Percentiles rank a stretch among this genome's conserved stretches.
phyloP scores from a whole-genome alignment of 2,329 filamentous ascomycete genomes.

The Aphanoascus verrucosus region DNA sequence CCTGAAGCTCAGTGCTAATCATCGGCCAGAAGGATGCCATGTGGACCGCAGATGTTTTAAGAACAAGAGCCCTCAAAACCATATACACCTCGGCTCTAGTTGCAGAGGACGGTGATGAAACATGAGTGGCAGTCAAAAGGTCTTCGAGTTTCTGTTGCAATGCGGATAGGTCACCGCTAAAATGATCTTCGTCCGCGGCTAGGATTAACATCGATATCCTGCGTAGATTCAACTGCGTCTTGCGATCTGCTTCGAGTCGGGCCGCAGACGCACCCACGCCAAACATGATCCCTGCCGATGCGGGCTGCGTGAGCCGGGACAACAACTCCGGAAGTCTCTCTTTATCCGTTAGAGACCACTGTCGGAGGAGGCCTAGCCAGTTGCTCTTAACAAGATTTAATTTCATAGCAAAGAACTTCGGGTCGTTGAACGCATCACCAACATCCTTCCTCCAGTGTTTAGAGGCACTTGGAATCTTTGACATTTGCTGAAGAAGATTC shows the following conservation, averaged over 20 bases:
- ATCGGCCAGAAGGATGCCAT: slow-evolving; percentile 81
- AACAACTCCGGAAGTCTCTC: slow-evolving; percentile 76
- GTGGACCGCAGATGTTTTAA: slow-evolving; percentile 69
- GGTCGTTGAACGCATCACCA: slow-evolving; percentile 80
- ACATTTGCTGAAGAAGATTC: slow-evolving; percentile 63
- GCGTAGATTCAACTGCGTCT: slow-evolving; percentile 79
- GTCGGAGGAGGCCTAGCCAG: slow-evolving; percentile 74
- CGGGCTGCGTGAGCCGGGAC: slow-evolving; percentile 66
- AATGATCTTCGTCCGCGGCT: slow-evolving; percentile 65
- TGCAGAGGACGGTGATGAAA: slow-evolving; percentile 81
- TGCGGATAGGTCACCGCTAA: slow-evolving; percentile 60
- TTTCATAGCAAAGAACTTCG: slow-evolving; percentile 67
- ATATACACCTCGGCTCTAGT: slow-evolving; percentile 86
- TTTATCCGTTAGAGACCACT: slow-evolving; percentile 79
- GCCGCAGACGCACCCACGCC: slow-evolving; percentile 94
- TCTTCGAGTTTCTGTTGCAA: slow-evolving; percentile 80
- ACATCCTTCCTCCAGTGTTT: slow-evolving; percentile 93
- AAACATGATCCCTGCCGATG: slow-evolving; percentile 92
- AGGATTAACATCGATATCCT: slow-evolving; percentile 71
- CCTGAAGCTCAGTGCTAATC: slow-evolving; percentile 74
- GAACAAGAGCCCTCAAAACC: slow-evolving; percentile 67
- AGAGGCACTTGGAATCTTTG: slow-evolving; percentile 65
- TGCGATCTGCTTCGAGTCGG: slow-evolving; percentile 85
- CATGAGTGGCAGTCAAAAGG: slow-evolving; percentile 68
- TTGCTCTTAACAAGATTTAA: slow-evolving; percentile 55